Evolutionary conservation across 805 yeast species (phyloP).

Genomic region (Saturnispora dispora): DNA sequence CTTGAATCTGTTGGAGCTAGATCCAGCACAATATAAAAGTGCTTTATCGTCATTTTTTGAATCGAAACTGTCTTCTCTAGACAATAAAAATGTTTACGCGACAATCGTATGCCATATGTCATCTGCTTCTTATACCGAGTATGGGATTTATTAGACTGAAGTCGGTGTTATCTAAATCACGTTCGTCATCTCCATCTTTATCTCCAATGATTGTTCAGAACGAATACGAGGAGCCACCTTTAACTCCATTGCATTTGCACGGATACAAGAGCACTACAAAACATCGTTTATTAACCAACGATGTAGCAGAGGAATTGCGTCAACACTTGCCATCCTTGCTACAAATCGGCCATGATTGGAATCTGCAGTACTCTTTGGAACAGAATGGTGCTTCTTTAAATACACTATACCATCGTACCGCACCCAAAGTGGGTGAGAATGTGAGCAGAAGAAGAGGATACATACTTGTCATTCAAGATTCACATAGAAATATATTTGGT

Average conservation of each 20-base stretch:
- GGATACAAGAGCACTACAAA: conserved; percentile 58
- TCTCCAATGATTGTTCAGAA: neutral
- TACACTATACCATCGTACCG: conserved; percentile 57
- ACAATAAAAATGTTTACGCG: neutral
- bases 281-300: conserved; percentile 43
- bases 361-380: conserved; percentile 70
- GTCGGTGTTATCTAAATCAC: conserved; percentile 3
- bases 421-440: conserved; percentile 35
- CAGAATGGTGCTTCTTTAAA: conserved; percentile 85
- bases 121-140: neutral
- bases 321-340: conserved; percentile 66
- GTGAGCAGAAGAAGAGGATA: conserved; percentile 45
- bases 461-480: conserved; percentile 63
- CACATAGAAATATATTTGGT: conserved; percentile 59
- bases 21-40: no score
- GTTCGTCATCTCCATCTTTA: conserved; percentile 1
- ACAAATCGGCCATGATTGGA: conserved; percentile 74
- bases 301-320: conserved; percentile 68
- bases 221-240: conserved; percentile 29
- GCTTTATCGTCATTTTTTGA: no score
- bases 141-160: conserved; percentile 5
- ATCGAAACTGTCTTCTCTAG: neutral
- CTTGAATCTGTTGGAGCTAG: no score
- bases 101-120: neutral
- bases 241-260: conserved; percentile 44